Conservation (phyloP, 805 yeast genomes). For the Metschnikowia reukaufii region DNA sequence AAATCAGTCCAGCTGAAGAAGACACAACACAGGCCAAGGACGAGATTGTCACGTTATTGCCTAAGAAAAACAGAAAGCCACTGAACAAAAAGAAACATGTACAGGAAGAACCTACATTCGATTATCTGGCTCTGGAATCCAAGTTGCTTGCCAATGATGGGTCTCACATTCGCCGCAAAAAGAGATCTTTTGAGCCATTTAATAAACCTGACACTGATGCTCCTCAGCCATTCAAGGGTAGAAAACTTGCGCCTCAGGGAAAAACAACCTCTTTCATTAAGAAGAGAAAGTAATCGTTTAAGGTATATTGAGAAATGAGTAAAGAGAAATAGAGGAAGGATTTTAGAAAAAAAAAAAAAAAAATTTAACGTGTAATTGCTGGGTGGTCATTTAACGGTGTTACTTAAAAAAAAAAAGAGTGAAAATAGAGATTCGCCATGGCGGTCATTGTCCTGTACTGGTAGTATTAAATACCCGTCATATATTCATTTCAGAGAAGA, state of each 20-base stretch:
- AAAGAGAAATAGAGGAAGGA: not conserved
- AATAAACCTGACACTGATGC: constrained; percentile 45
- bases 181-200: constrained; percentile 61
- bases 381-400: no score
- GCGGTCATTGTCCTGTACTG: no score
- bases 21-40: constrained; percentile 1
- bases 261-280: constrained; percentile 36
- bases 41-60: constrained; percentile 7
- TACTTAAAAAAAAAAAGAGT: no score
- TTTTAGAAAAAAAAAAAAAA: no score
- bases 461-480: no score
- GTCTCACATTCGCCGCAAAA: constrained; percentile 30
- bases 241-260: constrained; percentile 36
- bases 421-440: no score
- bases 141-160: constrained; percentile 18
- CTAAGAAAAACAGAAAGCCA: constrained; percentile 1
- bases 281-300: constrained; percentile 7
- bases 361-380: no score
- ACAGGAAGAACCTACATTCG: constrained; percentile 7
- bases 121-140: constrained; percentile 12
- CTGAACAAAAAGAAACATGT: not conserved
- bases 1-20: not conserved
- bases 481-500: no score
- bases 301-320: not conserved
- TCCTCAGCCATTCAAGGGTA: constrained; percentile 53